Conservation (phyloP, 73 alveolate species). For the Breviolum minutum region DNA sequence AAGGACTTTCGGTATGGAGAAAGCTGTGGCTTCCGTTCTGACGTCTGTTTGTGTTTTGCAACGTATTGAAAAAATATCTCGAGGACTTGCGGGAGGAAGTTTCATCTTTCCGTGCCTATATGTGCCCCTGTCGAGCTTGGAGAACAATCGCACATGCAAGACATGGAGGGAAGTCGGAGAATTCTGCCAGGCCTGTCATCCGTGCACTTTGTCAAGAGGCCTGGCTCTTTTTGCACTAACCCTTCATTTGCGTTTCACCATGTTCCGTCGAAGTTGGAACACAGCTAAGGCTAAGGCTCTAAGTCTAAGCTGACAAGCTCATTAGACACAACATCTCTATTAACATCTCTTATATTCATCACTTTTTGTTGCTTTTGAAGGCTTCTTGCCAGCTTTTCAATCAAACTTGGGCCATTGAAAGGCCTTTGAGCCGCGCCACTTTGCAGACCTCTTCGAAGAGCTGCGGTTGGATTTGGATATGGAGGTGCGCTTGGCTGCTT, state of each 20-base stretch:
- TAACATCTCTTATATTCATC: not conserved
- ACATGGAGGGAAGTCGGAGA: not conserved
- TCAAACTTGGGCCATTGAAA: not conserved
- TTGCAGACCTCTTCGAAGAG: constrained; percentile 80
- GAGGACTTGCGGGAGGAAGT: constrained; percentile 89
- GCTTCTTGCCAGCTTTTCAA: not conserved
- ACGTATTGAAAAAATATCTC: not conserved
- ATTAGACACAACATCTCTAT: too few relatives aligned
- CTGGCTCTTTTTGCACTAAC: not conserved
- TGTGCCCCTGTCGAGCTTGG: constrained; percentile 9
- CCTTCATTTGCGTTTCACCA: not conserved
- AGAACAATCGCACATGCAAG: not conserved
- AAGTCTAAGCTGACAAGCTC: too few relatives aligned
- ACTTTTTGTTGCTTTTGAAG: not conserved
- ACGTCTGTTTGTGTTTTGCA: not conserved
- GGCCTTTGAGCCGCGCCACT: constrained; percentile 95
- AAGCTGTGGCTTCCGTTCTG: not conserved
- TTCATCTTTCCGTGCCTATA: constrained; percentile 70
- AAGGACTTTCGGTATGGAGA: not conserved
- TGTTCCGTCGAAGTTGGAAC: not conserved
- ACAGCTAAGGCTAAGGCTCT: too few relatives aligned
- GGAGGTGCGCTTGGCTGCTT: constrained; percentile 40
- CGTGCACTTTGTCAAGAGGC: constrained; percentile 94
- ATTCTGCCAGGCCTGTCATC: constrained; percentile 86
- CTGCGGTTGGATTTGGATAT: constrained; percentile 87